phyloP scores from a whole-genome alignment of 345 rosid species.

The Capsella bursapastoris region DNA sequence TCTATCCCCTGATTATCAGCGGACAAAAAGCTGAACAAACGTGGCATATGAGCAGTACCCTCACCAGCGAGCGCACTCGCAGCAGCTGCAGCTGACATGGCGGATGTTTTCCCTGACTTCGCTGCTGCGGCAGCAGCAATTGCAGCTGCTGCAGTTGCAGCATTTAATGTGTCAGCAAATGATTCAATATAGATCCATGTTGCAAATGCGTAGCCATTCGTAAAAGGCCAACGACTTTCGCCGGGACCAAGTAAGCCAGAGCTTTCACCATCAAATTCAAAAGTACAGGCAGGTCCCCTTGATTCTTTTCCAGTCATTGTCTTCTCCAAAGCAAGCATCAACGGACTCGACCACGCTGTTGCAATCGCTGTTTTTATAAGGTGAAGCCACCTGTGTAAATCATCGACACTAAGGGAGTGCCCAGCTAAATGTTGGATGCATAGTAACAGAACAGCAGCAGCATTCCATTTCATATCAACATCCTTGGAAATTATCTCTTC shows the following conservation, averaged over 20 bases:
- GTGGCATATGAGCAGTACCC: slow-evolving; percentile 98
- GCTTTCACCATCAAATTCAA: slow-evolving; percentile 99
- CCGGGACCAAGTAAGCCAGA: slow-evolving; percentile 99
- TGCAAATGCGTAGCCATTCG: slow-evolving; percentile 91
- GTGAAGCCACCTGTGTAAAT: slow-evolving; percentile 80
- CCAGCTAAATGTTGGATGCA: slow-evolving; percentile 93
- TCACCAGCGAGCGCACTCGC: slow-evolving; percentile 99
- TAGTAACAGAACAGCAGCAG: slow-evolving; percentile 73
- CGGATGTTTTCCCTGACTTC: slow-evolving; percentile 96
- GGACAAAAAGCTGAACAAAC: slow-evolving; percentile 93
- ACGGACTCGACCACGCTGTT: slow-evolving; percentile 70
- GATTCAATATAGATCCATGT: slow-evolving; percentile 99
- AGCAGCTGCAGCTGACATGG: slow-evolving; percentile 99
- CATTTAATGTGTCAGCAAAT: slow-evolving; percentile 96
- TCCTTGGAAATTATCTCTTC: slow-evolving; percentile 77
- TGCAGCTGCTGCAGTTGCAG: slow-evolving; percentile 98
- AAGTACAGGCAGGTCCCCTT: slow-evolving; percentile 90
- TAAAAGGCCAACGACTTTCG: slow-evolving; percentile 98
- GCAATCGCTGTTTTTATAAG: slow-evolving; percentile 66
- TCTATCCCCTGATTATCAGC: slow-evolving; percentile 97
- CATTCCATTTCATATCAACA: slow-evolving; percentile 71
- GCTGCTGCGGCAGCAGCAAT: slow-evolving; percentile 99
- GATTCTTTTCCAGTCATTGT: slow-evolving; percentile 93
- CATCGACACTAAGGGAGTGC: slow-evolving; percentile 84
- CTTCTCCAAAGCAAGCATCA: slow-evolving; percentile 86